Evolutionary conservation across 805 yeast species (phyloP).

Genomic region (Yueomyces sp.): DNA sequence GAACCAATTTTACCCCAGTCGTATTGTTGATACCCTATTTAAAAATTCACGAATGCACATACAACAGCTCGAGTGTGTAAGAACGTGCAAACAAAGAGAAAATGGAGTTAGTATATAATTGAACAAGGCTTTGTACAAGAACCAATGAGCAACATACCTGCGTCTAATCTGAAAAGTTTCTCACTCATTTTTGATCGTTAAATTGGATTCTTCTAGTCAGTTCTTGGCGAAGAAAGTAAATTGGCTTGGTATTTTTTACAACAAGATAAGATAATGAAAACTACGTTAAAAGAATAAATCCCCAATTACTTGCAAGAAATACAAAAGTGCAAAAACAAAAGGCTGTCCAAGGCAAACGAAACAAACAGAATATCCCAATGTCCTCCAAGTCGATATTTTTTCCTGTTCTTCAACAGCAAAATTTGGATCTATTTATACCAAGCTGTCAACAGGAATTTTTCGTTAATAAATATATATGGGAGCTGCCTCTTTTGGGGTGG

Average conservation of each 20-base stretch:
- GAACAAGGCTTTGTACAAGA: too few relatives aligned
- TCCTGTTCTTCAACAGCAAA: too few relatives aligned
- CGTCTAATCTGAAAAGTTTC: conserved; percentile 28
- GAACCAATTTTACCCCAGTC: conserved; percentile 86
- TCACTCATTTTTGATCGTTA: conserved; percentile 6
- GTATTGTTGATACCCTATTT: conserved; percentile 56
- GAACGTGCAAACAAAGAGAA: not conserved
- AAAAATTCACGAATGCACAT: not conserved
- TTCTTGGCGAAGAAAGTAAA: not conserved
- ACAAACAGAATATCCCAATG: not conserved
- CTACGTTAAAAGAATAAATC: not conserved
- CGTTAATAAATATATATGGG: too few relatives aligned
- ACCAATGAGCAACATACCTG: conserved; percentile 19
- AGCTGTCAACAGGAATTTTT: too few relatives aligned
- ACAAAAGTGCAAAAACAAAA: not conserved
- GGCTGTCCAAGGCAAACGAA: not conserved
- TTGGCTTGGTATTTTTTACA: too few relatives aligned
- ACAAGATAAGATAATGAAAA: too few relatives aligned
- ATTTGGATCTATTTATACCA: too few relatives aligned
- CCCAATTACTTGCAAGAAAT: not conserved
- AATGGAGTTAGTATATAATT: not conserved
- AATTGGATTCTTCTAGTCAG: not conserved
- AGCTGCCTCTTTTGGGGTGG: too few relatives aligned
- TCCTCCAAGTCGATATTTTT: too few relatives aligned
- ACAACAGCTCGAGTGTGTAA: not conserved